A percentile compares a stretch with the other conserved stretches of the same genome.
Evolutionary conservation across 2,329 filamentous ascomycete species (phyloP).

Genomic region (Nothophoma quercina): DNA sequence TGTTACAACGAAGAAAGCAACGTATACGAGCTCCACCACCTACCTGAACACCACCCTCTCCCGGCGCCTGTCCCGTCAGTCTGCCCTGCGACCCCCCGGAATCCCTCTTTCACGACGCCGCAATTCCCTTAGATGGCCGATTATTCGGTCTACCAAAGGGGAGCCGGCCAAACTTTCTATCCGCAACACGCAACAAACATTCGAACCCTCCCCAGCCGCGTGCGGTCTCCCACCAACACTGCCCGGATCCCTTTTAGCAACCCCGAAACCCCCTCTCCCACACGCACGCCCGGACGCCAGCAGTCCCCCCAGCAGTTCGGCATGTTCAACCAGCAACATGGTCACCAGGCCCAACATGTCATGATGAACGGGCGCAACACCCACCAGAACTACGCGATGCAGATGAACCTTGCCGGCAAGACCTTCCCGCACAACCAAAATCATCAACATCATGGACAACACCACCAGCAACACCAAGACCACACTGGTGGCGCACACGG

Average conservation of each 20-base stretch:
- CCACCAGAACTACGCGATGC: constrained; percentile 61
- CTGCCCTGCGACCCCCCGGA: constrained; percentile 43
- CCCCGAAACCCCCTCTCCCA: constrained; percentile 64
- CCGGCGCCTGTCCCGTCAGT: constrained; percentile 35
- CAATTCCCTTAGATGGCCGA: constrained; percentile 69
- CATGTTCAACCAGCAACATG: constrained; percentile 74
- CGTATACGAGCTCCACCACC: constrained; percentile 55
- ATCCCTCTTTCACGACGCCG: constrained; percentile 28
- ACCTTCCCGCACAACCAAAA: constrained; percentile 69
- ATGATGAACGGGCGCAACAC: constrained; percentile 76
- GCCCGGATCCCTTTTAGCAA: constrained; percentile 54
- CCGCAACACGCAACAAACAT: constrained; percentile 60
- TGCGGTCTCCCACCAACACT: constrained; percentile 56
- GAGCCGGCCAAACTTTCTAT: constrained; percentile 68
- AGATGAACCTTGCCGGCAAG: constrained; percentile 69
- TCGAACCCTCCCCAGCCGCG: constrained; percentile 56
- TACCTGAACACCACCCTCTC: constrained; percentile 45
- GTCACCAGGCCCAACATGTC: constrained; percentile 74
- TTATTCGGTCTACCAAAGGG: constrained; percentile 68
- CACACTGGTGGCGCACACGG: constrained; percentile 62
- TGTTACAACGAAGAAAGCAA: constrained; percentile 59
- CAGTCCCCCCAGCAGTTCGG: constrained; percentile 58
- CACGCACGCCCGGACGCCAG: constrained; percentile 63
- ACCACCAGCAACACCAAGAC: constrained; percentile 68
- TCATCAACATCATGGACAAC: constrained; percentile 58